phyloP scores from a whole-genome alignment of 257 asterid species.

The Gentiana dahurica region DNA sequence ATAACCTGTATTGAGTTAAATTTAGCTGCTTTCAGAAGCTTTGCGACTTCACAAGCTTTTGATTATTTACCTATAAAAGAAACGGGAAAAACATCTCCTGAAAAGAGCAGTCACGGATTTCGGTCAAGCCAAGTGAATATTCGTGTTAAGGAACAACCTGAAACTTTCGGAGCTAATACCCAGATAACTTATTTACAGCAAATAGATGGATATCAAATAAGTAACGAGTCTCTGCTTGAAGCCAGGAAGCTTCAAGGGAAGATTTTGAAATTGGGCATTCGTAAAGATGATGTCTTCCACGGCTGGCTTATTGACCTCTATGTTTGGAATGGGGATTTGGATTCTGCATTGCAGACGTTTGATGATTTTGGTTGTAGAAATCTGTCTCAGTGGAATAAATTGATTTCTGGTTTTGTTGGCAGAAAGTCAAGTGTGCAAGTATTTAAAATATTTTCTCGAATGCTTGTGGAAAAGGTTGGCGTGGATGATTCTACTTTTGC shows the following conservation, averaged over 20 bases:
- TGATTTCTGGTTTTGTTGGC: slow-evolving; percentile 15
- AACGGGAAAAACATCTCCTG: slow-evolving; percentile 9
- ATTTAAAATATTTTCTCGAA: slow-evolving; percentile 24
- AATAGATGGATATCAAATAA: slow-evolving; percentile 14
- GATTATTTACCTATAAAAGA: slow-evolving; percentile 14
- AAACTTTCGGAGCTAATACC: neutral
- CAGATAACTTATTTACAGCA: slow-evolving; percentile 11
- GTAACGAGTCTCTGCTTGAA: slow-evolving; percentile 12
- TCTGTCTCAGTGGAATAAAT: slow-evolving; percentile 23
- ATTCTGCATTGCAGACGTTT: slow-evolving; percentile 18
- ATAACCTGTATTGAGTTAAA: neutral
- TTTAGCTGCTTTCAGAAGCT: slow-evolving; percentile 21
- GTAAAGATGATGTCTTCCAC: slow-evolving; percentile 9
- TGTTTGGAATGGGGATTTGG: slow-evolving; percentile 26
- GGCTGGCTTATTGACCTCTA: slow-evolving; percentile 16
- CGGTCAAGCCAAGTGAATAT: neutral
- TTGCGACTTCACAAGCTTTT: slow-evolving; percentile 15
- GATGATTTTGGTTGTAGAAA: slow-evolving; percentile 22
- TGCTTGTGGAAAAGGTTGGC: slow-evolving; percentile 17
- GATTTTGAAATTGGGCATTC: slow-evolving; percentile 20
- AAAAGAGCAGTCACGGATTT: neutral
- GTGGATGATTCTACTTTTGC: slow-evolving; percentile 38
- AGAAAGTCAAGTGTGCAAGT: slow-evolving; percentile 22
- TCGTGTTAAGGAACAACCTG: slow-evolving; percentile 7
- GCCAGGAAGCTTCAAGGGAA: slow-evolving; percentile 22